Evolutionary conservation across 2,329 filamentous ascomycete species (phyloP).

Genomic region (Didymella segeticola): DNA sequence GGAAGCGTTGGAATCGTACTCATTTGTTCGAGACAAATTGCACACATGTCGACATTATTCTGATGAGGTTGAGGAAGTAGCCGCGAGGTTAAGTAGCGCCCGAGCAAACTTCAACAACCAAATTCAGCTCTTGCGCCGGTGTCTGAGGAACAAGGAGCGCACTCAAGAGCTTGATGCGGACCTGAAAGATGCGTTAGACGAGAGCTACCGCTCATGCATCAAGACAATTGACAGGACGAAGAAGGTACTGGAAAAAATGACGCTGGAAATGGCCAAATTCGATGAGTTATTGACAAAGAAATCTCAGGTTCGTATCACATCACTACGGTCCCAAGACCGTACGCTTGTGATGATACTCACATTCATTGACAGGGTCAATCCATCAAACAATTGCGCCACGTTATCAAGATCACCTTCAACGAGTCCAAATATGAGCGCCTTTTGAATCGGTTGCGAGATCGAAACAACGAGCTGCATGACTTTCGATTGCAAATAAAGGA

Average conservation of each 20-base stretch:
- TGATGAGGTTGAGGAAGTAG: neutral
- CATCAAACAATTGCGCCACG: neutral
- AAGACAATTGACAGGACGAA: neutral
- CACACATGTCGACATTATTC: conserved; percentile 2
- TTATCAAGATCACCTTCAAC: neutral
- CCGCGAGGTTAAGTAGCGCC: neutral
- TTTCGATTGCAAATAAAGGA: neutral
- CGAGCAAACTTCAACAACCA: conserved; percentile 4
- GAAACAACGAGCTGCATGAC: neutral
- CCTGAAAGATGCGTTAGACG: neutral
- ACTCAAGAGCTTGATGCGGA: neutral
- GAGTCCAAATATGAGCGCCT: neutral
- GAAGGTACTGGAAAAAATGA: neutral
- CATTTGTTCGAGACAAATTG: neutral
- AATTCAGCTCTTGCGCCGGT: neutral
- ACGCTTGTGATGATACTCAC: neutral
- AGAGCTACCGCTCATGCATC: neutral
- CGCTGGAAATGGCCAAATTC: neutral
- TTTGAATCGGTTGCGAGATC: neutral
- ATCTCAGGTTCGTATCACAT: neutral
- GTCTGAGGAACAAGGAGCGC: neutral
- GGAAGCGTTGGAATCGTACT: neutral
- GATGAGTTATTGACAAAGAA: neutral
- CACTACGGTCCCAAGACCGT: neutral
- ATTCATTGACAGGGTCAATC: neutral